Percentiles rank a stretch among this genome's conserved stretches.
Evolutionary conservation across 2,329 filamentous ascomycete genomes (phyloP).

Genomic region (Aspergillus fijiensis): DNA sequence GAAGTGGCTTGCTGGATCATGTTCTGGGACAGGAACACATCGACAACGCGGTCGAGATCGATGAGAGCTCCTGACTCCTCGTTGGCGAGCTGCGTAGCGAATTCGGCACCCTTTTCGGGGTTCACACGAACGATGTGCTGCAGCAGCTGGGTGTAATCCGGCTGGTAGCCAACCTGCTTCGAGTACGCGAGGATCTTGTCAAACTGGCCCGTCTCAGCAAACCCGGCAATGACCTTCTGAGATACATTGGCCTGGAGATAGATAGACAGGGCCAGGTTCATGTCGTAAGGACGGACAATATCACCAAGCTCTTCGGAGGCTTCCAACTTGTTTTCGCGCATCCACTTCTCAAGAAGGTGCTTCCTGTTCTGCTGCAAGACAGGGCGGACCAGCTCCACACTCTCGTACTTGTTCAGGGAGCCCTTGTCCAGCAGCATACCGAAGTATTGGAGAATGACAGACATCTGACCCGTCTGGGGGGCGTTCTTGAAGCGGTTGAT

Average conservation of each 20-base stretch:
- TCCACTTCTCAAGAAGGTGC: conserved; percentile 96
- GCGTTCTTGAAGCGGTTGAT: conserved; percentile 94
- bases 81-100: conserved; percentile 88
- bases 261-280: conserved; percentile 81
- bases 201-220: conserved; percentile 94
- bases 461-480: conserved; percentile 71
- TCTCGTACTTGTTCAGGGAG: conserved; percentile 86
- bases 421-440: conserved; percentile 97
- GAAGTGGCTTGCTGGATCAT: conserved; percentile 97
- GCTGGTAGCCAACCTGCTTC: conserved; percentile 79
- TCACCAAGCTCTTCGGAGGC: conserved; percentile 97
- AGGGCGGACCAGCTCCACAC: conserved; percentile 86
- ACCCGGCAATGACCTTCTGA: conserved; percentile 90
- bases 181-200: conserved; percentile 95
- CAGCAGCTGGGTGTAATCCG: conserved; percentile 90
- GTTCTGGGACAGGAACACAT: conserved; percentile 96
- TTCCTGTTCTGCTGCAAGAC: conserved; percentile 93
- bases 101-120: conserved; percentile 91
- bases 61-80: conserved; percentile 83
- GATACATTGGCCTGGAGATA: conserved; percentile 89
- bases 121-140: conserved; percentile 90
- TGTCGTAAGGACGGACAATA: conserved; percentile 83
- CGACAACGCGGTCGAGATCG: conserved; percentile 90
- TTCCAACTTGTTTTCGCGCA: conserved; percentile 92
- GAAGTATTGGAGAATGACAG: conserved; percentile 94